Percentiles rank a stretch among this genome's conserved stretches.
These are phyloP conservation scores for Aspergillus coremiiformis DNA, from an alignment of 495 filamentous ascomycete species.

Conservation along the genomic window DNA sequence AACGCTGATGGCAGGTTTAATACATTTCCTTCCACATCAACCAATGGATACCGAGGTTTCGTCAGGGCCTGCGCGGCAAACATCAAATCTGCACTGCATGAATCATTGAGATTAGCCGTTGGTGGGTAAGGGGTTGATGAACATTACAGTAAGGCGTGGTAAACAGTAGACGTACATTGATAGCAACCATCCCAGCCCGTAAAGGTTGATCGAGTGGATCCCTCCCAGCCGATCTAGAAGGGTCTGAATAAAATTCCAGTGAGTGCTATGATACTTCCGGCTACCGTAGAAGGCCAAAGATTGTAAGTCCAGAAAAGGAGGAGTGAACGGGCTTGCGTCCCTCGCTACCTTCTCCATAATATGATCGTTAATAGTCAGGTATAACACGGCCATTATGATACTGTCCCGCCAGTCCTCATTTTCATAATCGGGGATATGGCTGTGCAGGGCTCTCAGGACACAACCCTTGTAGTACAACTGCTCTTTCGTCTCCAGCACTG, in stretches of 20 bases:
- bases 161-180: background rate
- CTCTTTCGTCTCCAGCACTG: no score
- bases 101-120: no score
- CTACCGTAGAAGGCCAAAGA: constrained; percentile 8
- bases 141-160: no score
- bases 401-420: background rate
- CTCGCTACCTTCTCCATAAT: background rate
- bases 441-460: no score
- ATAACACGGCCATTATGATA: constrained; percentile 4
- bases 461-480: no score
- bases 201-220: constrained; percentile 1
- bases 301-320: constrained; percentile 1
- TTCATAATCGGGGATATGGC: no score
- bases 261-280: constrained; percentile 4
- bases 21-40: no score
- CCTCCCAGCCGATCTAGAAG: constrained; percentile 3
- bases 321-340: constrained; percentile 5
- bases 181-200: constrained; percentile 6
- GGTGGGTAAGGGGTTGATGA: no score
- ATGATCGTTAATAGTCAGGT: constrained; percentile 3
- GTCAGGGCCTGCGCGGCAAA: no score
- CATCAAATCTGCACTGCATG: no score
- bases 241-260: constrained; percentile 3
- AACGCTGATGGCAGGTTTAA: no score
- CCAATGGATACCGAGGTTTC: no score